Evolutionary conservation across 495 filamentous ascomycete genomes (phyloP).

Genomic region (Aspergillus wentii): DNA sequence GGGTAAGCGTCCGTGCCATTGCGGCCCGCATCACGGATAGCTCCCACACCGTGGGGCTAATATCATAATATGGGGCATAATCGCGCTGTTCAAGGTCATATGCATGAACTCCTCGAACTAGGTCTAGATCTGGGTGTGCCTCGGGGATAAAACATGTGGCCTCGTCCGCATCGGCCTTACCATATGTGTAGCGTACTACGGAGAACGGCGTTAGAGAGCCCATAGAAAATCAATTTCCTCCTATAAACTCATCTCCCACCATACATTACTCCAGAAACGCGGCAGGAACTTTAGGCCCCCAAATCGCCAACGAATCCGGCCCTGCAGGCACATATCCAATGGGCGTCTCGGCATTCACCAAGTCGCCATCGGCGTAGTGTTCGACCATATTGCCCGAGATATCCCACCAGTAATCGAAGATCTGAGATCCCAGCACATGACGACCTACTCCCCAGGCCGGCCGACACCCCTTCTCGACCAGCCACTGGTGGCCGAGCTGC

Average conservation of each 20-base stretch:
- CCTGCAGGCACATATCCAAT: constrained; percentile 18
- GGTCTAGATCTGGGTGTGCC: background rate
- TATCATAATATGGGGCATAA: too few species aligned
- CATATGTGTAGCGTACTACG: too few species aligned
- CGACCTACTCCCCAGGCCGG: constrained; percentile 69
- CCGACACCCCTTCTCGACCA: constrained; percentile 56
- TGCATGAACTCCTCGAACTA: background rate
- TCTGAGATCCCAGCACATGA: constrained; percentile 67
- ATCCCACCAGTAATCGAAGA: constrained; percentile 77
- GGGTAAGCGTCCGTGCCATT: too few species aligned
- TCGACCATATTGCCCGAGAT: constrained; percentile 57
- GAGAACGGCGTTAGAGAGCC: too few species aligned
- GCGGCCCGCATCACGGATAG: too few species aligned
- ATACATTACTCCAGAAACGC: too few species aligned
- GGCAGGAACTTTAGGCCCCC: constrained; percentile 20
- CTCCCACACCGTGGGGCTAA: too few species aligned
- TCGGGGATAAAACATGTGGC: background rate
- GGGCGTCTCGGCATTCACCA: constrained; percentile 55
- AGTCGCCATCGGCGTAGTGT: constrained; percentile 66
- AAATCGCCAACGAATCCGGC: constrained; percentile 14
- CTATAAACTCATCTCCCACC: too few species aligned
- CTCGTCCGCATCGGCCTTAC: too few species aligned
- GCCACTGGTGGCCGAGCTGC: constrained; percentile 68
- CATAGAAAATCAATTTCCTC: too few species aligned
- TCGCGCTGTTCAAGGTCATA: too few species aligned